Evolutionary conservation across 2,329 filamentous ascomycete genomes (phyloP).

Genomic region (Zymoseptoria brevis): DNA sequence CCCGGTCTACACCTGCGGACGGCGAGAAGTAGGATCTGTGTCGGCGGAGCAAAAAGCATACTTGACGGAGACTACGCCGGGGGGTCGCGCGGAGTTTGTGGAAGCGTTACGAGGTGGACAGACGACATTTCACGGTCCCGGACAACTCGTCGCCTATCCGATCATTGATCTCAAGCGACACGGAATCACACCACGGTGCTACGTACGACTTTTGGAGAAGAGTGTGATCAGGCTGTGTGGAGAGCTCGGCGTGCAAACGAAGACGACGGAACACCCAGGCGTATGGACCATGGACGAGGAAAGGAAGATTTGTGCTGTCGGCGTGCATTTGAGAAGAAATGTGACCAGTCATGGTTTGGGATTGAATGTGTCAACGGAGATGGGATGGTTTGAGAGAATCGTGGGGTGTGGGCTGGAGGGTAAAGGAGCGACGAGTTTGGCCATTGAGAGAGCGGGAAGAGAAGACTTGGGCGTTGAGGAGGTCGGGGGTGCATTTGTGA

Average conservation of each 20-base stretch:
- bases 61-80: conserved; percentile 27
- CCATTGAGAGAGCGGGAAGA: conserved; percentile 41
- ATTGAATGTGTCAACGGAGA: conserved; percentile 62
- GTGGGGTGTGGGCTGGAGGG: conserved; percentile 83
- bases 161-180: conserved; percentile 72
- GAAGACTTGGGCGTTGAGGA: conserved; percentile 27
- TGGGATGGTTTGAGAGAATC: conserved; percentile 63
- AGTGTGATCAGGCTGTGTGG: conserved; percentile 60
- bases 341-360: conserved; percentile 79
- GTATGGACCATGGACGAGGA: conserved; percentile 55
- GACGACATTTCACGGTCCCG: conserved; percentile 91
- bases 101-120: conserved; percentile 77
- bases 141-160: conserved; percentile 87
- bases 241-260: conserved; percentile 53
- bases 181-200: conserved; percentile 61
- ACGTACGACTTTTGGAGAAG: conserved; percentile 70
- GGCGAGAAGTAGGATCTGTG: conserved; percentile 58
- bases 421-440: conserved; percentile 68
- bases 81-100: conserved; percentile 51
- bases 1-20: conserved; percentile 83
- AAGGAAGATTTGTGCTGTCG: conserved; percentile 80
- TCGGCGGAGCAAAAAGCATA: conserved; percentile 37
- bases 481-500: conserved; percentile 36
- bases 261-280: conserved; percentile 67
- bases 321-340: conserved; percentile 81